Conservation (phyloP, 176 grass and related monocot genomes). For the Raddia distichophylla region DNA sequence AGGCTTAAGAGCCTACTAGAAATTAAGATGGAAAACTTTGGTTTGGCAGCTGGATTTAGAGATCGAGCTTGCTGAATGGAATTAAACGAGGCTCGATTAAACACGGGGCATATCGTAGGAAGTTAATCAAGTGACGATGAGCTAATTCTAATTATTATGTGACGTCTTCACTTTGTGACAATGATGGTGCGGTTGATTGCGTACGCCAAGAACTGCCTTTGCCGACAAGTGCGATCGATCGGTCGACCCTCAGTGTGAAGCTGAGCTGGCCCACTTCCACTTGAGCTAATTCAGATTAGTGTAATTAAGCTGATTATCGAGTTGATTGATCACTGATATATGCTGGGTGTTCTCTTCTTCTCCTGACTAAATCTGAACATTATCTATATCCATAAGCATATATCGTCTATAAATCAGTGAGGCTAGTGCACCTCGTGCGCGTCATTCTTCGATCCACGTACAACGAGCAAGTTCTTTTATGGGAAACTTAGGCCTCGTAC, state of each 20-base stretch:
- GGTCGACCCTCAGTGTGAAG: neutral
- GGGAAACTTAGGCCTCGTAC: too few species aligned
- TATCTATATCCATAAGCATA: neutral
- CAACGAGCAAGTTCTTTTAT: neutral
- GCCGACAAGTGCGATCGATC: constrained; percentile 4
- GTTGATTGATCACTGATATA: neutral
- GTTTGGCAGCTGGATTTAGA: too few species aligned
- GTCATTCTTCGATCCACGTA: neutral
- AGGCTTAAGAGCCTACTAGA: too few species aligned
- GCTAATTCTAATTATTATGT: neutral
- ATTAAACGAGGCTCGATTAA: neutral
- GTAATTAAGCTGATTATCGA: neutral
- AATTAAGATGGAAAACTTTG: too few species aligned
- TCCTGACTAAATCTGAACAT: neutral
- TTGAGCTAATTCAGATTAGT: too few species aligned
- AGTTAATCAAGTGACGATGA: neutral
- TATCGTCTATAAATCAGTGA: neutral
- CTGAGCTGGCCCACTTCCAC: constrained; percentile 19
- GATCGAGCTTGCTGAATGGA: neutral
- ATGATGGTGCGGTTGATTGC: neutral
- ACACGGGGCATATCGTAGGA: neutral
- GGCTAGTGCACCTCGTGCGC: neutral
- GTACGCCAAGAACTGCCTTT: neutral
- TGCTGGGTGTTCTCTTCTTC: neutral
- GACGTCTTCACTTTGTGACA: neutral